phyloP scores from a whole-genome alignment of 2,329 filamentous ascomycete species.

The Fusarium lyarnte region DNA sequence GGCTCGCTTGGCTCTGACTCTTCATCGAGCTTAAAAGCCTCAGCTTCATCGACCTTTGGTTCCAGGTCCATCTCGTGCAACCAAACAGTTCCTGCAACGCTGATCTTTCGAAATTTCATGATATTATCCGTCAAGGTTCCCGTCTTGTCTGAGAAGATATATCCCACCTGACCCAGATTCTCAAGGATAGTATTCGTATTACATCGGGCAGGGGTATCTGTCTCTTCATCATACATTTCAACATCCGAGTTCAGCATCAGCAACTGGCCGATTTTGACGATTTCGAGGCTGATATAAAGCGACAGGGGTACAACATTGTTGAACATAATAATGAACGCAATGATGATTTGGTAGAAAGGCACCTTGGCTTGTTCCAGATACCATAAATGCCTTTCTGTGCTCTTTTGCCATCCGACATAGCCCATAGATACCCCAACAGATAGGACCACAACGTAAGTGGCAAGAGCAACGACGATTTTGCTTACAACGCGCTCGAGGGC shows the following conservation, averaged over 20 bases:
- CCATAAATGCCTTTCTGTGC: slow-evolving; percentile 76
- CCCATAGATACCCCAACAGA: slow-evolving; percentile 84
- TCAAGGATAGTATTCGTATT: slow-evolving; percentile 96
- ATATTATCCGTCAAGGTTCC: slow-evolving; percentile 93
- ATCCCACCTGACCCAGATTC: slow-evolving; percentile 88
- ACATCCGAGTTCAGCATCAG: slow-evolving; percentile 82
- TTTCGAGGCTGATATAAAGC: slow-evolving; percentile 88
- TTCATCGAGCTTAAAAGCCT: slow-evolving; percentile 29
- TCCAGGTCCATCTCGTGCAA: slow-evolving; percentile 80
- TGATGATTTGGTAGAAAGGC: slow-evolving; percentile 82
- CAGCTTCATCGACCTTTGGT: slow-evolving; percentile 40
- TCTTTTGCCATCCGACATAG: slow-evolving; percentile 78
- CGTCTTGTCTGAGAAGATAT: slow-evolving; percentile 94
- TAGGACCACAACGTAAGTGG: slow-evolving; percentile 80
- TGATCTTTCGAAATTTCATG: slow-evolving; percentile 95
- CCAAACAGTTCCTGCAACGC: slow-evolving; percentile 89
- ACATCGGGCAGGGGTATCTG: slow-evolving; percentile 86
- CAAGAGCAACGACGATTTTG: slow-evolving; percentile 82
- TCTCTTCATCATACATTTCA: slow-evolving; percentile 88
- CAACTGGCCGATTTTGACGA: slow-evolving; percentile 83
- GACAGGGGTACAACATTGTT: slow-evolving; percentile 95
- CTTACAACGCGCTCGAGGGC: slow-evolving; percentile 81
- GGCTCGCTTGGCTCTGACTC: slow-evolving; percentile 39
- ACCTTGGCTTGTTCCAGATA: slow-evolving; percentile 78
- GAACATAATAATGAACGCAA: slow-evolving; percentile 95